These are phyloP conservation scores for Salix brachista DNA, from an alignment of 345 rosid genomes.

Conservation along the genomic window DNA sequence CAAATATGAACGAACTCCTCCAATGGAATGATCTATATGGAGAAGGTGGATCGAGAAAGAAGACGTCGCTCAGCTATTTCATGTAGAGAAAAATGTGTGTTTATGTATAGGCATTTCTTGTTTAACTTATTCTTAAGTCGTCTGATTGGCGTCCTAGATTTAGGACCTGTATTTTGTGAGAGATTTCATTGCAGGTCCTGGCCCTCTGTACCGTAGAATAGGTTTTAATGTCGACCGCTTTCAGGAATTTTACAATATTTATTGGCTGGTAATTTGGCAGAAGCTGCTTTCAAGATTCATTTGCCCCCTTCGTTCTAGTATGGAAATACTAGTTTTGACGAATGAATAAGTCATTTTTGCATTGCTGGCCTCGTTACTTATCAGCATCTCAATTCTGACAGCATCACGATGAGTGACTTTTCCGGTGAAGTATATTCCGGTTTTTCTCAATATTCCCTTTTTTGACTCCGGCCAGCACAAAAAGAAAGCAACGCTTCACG, in stretches of 20 bases:
- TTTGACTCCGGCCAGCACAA: too few species aligned
- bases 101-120: constrained; percentile 33
- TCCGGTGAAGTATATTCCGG: too few species aligned
- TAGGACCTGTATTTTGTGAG: constrained; percentile 21
- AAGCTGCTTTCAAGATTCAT: not conserved
- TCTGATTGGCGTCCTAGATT: constrained; percentile 14
- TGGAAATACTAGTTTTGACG: constrained; percentile 16
- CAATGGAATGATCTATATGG: constrained; percentile 98
- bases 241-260: constrained; percentile 15
- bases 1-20: constrained; percentile 86
- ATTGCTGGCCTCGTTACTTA: not conserved
- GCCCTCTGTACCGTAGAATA: constrained; percentile 35
- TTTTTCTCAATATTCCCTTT: too few species aligned
- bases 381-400: too few species aligned
- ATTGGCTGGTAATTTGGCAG: constrained; percentile 8
- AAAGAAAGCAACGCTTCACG: too few species aligned
- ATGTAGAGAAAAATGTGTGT: constrained; percentile 48
- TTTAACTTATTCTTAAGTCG: constrained; percentile 18
- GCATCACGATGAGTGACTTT: too few species aligned
- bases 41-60: constrained; percentile 98
- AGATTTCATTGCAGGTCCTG: constrained; percentile 25
- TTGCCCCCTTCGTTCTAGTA: not conserved
- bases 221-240: constrained; percentile 7
- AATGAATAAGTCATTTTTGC: not conserved
- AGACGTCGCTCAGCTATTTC: constrained; percentile 82